These are phyloP conservation scores for Aspergillus quadrilineatus DNA, from an alignment of 2,329 filamentous ascomycete genomes.

Conservation along the genomic window DNA sequence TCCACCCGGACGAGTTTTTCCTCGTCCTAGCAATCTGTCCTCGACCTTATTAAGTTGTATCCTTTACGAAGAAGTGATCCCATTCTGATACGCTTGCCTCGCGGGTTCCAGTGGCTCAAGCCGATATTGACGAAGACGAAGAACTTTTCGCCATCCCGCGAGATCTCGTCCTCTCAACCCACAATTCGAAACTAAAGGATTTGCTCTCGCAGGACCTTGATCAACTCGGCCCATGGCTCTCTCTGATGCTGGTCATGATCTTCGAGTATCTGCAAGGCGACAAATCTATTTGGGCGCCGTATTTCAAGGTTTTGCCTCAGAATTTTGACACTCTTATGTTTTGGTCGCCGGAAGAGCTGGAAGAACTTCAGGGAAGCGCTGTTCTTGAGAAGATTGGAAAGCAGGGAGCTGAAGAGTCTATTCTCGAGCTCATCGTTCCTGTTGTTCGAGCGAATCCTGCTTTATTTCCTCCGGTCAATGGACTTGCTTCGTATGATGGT, in stretches of 20 bases:
- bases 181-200: constrained; percentile 67
- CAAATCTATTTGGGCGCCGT: constrained; percentile 70
- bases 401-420: constrained; percentile 67
- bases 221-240: constrained; percentile 52
- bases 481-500: constrained; percentile 43
- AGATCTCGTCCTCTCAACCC: constrained; percentile 65
- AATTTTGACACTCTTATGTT: constrained; percentile 87
- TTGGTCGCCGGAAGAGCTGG: constrained; percentile 71
- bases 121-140: constrained; percentile 70
- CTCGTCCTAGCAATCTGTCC: constrained; percentile 17
- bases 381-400: constrained; percentile 76
- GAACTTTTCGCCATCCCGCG: constrained; percentile 79
- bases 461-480: constrained; percentile 41
- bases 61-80: constrained; percentile 10
- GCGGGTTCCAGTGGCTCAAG: constrained; percentile 60
- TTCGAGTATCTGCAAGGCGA: constrained; percentile 66
- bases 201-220: constrained; percentile 58
- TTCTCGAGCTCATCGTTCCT: constrained; percentile 58
- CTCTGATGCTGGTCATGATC: constrained; percentile 74
- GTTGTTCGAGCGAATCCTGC: constrained; percentile 45
- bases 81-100: constrained; percentile 24
- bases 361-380: constrained; percentile 72
- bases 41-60: neutral
- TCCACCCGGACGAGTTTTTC: constrained; percentile 22
- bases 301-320: constrained; percentile 71